Base-by-base conservation (phyloP, 2,329 filamentous ascomycete genomes). In the Leptosphaerulina australis region DNA sequence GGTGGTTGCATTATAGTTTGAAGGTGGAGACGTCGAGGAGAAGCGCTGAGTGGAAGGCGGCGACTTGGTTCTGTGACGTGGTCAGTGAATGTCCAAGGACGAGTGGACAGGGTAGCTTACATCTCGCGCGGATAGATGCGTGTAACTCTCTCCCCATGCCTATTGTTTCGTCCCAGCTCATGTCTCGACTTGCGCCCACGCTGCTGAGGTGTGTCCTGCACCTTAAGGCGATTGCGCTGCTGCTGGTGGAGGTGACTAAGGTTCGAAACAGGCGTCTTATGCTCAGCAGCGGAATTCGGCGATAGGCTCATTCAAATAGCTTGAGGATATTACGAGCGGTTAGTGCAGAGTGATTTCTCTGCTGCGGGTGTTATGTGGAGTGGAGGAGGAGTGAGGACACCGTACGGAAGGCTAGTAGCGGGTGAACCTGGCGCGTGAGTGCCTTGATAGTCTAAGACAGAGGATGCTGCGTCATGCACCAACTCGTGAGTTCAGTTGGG, bases 81-180 rank as follows among this genome's bases (percentile, higher is more conserved):
- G 53, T 55, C 14, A 51, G 40, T 41, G 46, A 46, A 38, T 29
- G 37, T 6, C n/a, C 18, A 9, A 15, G 43, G 50, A 24, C n/a
- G 29, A 5, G 36, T 11, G 45, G n/a, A 24, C 9, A 36, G 21
- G 21, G 43, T 8, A 29, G 68, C 71, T 67, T 62, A 74, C 72
- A 74, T 66, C 61, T 74, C 62, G 59, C 68, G 56, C 46, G 72
- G 72, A 46, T 74, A 74, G 49, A 74, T 74, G 50, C 70, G 63
- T 45, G 69, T 74, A 63, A 72, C 67, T 50, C 67, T 60, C 56
- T 68, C 67, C 28, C 66, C 70, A 55, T 63, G 62, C 53, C 67
- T 72, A 68, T 51, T 26, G 5, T 44, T 33, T 72, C 71, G 70
- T 72, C 70, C 71, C 70, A 73, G 52, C 70, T 74, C 71, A 74